These are phyloP conservation scores for Camellia granthamiana DNA, from an alignment of 148 eudicot species.

Conservation along the genomic window DNA sequence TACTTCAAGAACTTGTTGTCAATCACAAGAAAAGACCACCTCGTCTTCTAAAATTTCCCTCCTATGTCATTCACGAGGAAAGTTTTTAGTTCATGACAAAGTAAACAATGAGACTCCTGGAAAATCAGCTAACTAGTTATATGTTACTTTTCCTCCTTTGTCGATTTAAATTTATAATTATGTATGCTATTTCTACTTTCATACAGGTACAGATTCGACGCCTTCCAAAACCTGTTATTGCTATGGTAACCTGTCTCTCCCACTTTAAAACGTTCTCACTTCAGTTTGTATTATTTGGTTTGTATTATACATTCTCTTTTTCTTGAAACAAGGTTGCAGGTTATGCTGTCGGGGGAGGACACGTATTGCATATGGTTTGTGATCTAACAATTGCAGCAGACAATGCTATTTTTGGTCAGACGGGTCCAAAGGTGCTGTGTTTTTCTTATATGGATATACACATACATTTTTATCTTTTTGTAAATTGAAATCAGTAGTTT, in stretches of 20 bases:
- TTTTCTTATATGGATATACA: neutral
- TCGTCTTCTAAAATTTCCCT: neutral
- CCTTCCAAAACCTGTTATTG: conserved; percentile 96
- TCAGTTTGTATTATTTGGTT: conserved; percentile 3
- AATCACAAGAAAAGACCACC: too few relatives aligned
- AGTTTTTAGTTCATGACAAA: neutral
- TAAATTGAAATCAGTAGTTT: neutral
- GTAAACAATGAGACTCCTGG: neutral
- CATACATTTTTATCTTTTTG: neutral
- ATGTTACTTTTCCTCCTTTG: neutral
- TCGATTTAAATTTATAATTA: neutral
- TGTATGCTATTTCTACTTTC: neutral
- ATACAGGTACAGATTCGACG: conserved; percentile 83
- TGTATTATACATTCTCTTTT: neutral
- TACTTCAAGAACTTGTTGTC: too few relatives aligned
- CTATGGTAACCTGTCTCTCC: conserved; percentile 57
- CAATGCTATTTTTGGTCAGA: conserved; percentile 93
- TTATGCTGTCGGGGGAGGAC: conserved; percentile 98
- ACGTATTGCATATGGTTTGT: conserved; percentile 91
- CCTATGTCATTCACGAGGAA: neutral
- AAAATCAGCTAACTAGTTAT: neutral
- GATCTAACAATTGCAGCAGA: conserved; percentile 98
- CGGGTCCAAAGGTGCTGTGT: conserved; percentile 81
- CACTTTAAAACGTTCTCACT: neutral
- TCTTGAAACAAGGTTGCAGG: conserved; percentile 77